phyloP scores from a whole-genome alignment of 225 moss, liverwort and hornwort genomes.

The Neckera pumila region DNA sequence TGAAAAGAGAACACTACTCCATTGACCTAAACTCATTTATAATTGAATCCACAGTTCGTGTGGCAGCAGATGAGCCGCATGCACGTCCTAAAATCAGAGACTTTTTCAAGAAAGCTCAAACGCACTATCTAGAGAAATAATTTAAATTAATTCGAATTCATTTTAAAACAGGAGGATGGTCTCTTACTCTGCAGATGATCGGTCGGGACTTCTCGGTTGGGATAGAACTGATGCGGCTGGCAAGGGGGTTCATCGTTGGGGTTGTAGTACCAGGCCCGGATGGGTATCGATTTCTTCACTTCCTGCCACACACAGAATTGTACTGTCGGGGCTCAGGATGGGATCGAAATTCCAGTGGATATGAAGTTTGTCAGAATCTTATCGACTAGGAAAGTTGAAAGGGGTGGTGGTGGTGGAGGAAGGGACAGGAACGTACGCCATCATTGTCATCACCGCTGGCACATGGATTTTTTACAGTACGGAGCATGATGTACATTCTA shows the following conservation, averaged over 20 bases:
- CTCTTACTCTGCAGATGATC: constrained; percentile 31
- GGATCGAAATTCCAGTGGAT: neutral
- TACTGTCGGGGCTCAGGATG: neutral
- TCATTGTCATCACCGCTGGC: neutral
- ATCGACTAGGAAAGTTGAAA: neutral
- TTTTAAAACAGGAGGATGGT: neutral
- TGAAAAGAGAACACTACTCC: neutral
- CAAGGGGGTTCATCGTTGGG: constrained; percentile 31
- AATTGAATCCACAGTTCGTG: neutral
- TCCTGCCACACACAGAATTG: neutral
- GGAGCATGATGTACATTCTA: neutral
- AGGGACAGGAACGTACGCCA: neutral
- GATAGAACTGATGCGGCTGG: constrained; percentile 27
- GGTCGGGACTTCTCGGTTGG: constrained; percentile 36
- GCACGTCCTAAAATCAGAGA: neutral
- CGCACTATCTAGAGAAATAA: neutral
- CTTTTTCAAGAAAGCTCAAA: neutral
- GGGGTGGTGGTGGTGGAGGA: neutral
- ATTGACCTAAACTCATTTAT: neutral
- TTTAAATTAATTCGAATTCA: neutral
- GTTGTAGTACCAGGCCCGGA: constrained; percentile 48
- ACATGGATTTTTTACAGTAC: neutral
- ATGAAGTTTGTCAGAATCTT: neutral
- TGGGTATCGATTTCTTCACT: constrained; percentile 8
- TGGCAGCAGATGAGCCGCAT: neutral